Percentiles rank a stretch among this genome's conserved stretches.
phyloP scores from a whole-genome alignment of 1,284 basidiomycete species.

The Rhodotorula sp. region DNA sequence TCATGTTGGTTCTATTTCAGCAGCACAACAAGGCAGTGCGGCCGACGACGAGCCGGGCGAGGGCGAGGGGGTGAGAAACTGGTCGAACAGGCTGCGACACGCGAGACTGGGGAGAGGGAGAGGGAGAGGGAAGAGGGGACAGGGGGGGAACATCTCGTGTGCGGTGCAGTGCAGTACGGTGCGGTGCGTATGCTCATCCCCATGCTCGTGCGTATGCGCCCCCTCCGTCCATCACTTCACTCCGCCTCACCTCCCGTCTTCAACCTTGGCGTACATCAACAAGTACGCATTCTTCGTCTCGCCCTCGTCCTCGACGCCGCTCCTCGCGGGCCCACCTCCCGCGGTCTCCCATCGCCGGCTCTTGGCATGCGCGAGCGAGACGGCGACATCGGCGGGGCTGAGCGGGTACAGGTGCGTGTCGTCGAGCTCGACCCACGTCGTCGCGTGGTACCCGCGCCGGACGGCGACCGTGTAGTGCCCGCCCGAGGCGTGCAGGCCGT shows the following conservation, averaged over 20 bases:
- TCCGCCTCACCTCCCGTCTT: slow-evolving; percentile 3
- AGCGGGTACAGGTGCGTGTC: slow-evolving; percentile 31
- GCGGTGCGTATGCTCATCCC: too few species aligned
- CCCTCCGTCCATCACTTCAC: too few species aligned
- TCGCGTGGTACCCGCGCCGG: slow-evolving; percentile 69
- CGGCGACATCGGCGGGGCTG: slow-evolving; percentile 21
- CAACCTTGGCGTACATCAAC: slow-evolving; percentile 70
- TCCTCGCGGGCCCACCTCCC: slow-evolving; percentile 72
- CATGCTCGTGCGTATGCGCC: background rate
- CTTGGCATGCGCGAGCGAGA: background rate
- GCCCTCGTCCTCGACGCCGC: slow-evolving; percentile 64
- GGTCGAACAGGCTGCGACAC: background rate
- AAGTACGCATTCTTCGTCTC: slow-evolving; percentile 70
- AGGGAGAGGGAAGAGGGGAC: background rate
- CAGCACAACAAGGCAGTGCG: too few species aligned
- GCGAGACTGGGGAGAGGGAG: background rate
- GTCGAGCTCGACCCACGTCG: slow-evolving; percentile 64
- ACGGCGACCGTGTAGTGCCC: slow-evolving; percentile 97
- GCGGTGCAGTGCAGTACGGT: too few species aligned
- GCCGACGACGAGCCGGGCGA: too few species aligned
- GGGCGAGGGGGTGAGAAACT: too few species aligned
- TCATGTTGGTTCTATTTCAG: too few species aligned
- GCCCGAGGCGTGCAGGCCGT: slow-evolving; percentile 84
- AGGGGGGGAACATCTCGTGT: too few species aligned
- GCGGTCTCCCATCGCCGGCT: slow-evolving; percentile 2